Conservation (phyloP, 352 stramenopile genomes). For the Globisporangium polare region DNA sequence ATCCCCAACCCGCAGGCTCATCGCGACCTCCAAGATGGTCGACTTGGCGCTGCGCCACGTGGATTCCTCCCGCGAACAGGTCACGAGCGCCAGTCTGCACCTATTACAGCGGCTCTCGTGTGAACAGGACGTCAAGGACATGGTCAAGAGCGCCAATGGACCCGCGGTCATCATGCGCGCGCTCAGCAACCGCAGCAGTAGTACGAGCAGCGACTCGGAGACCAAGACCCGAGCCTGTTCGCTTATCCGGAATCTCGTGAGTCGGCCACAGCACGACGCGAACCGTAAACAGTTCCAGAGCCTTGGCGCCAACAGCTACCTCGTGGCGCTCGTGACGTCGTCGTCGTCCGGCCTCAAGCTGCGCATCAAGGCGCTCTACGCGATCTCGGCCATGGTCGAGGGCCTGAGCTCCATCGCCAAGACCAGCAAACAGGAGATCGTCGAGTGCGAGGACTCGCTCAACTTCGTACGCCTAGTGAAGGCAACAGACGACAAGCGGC, state of each 20-base stretch:
- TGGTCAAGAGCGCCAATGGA: slow-evolving; percentile 32
- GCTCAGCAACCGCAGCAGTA: slow-evolving; percentile 20
- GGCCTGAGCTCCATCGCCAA: slow-evolving; percentile 27
- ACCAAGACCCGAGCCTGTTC: slow-evolving; percentile 33
- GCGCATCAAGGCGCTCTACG: slow-evolving; percentile 45
- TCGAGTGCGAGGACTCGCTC: slow-evolving; percentile 47
- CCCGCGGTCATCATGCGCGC: slow-evolving; percentile 43
- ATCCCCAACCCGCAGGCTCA: slow-evolving; percentile 28
- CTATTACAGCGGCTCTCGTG: slow-evolving; percentile 47
- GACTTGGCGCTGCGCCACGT: slow-evolving; percentile 41
- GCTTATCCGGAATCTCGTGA: slow-evolving; percentile 50
- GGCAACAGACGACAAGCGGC: slow-evolving; percentile 16
- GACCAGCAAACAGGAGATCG: slow-evolving; percentile 48
- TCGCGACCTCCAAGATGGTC: slow-evolving; percentile 45
- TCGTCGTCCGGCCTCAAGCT: slow-evolving; percentile 23
- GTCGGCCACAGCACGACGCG: slow-evolving; percentile 24
- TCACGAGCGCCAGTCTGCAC: slow-evolving; percentile 45
- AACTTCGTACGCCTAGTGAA: slow-evolving; percentile 32
- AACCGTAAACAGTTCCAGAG: slow-evolving; percentile 53
- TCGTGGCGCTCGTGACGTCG: slow-evolving; percentile 23
- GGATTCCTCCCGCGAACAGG: slow-evolving; percentile 26
- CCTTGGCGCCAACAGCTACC: slow-evolving; percentile 39
- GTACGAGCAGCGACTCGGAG: slow-evolving; percentile 5
- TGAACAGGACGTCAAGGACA: slow-evolving; percentile 33
- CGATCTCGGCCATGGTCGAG: slow-evolving; percentile 42